phyloP scores from a whole-genome alignment of 371 early-diverging fungal species.

The Mucor velutinosus region DNA sequence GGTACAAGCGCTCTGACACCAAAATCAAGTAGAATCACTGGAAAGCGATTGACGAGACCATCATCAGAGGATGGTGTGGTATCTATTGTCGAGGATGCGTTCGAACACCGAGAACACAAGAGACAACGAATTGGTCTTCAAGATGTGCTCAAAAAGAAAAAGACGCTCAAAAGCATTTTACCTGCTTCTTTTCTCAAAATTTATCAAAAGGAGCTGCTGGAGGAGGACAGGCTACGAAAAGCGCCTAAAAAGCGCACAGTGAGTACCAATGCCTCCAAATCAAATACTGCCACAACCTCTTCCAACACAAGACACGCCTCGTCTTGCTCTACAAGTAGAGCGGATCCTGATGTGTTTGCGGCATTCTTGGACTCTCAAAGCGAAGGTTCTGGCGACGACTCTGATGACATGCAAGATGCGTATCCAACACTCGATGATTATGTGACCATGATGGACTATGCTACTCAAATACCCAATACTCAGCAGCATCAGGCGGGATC shows the following conservation, averaged over 20 bases:
- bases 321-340: background rate
- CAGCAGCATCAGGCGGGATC: background rate
- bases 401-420: background rate
- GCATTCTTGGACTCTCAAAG: constrained; percentile 5
- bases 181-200: constrained; percentile 19
- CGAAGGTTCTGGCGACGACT: background rate
- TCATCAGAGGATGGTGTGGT: background rate
- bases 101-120: constrained; percentile 7
- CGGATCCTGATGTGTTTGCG: constrained; percentile 5
- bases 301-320: background rate
- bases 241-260: background rate
- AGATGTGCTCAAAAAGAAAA: background rate
- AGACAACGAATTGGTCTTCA: background rate
- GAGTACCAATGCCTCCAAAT: background rate
- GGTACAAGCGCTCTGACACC: background rate
- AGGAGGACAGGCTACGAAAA: background rate
- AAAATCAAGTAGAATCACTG: background rate
- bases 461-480: background rate
- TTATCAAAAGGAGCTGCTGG: constrained; percentile 2
- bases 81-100: constrained; percentile 5
- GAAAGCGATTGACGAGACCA: too few relatives aligned
- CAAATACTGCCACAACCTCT: background rate
- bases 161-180: constrained; percentile 11
- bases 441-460: background rate
- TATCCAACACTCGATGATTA: background rate